A percentile compares a stretch with the other conserved stretches of the same genome.
phyloP scores from a whole-genome alignment of 257 asterid species.

The Ehretia macrophylla region DNA sequence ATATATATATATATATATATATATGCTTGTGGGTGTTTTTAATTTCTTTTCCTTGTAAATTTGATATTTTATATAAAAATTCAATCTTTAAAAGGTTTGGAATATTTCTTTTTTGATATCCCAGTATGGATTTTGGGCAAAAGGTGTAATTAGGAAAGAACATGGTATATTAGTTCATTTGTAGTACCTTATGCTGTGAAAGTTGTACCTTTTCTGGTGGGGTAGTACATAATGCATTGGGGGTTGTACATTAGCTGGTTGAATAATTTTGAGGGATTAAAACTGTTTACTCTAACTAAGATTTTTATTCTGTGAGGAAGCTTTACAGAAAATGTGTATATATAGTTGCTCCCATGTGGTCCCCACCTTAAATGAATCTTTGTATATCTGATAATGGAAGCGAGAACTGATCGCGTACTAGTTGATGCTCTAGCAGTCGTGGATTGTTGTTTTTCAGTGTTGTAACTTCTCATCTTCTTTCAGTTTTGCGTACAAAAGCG shows the following conservation, averaged over 20 bases:
- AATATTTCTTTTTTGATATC: not conserved
- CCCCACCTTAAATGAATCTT: no score
- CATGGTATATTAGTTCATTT: not conserved
- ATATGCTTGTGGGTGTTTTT: not conserved
- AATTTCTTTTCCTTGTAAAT: not conserved
- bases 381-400: not conserved
- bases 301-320: no score
- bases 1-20: not conserved
- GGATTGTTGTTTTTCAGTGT: not conserved
- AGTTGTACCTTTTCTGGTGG: not conserved
- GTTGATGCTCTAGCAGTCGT: not conserved
- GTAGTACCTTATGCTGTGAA: not conserved
- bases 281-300: no score
- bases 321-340: no score
- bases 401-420: not conserved
- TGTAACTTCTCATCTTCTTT: constrained; percentile 3
- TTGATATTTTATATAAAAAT: no score
- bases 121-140: no score
- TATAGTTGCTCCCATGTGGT: no score
- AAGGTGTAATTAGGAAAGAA: not conserved
- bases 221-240: not conserved
- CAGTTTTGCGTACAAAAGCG: constrained; percentile 70
- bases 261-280: not conserved
- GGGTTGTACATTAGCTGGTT: not conserved
- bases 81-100: not conserved